Base-by-base conservation (phyloP, 2,329 filamentous ascomycete genomes). In the Fusarium nodosum region DNA sequence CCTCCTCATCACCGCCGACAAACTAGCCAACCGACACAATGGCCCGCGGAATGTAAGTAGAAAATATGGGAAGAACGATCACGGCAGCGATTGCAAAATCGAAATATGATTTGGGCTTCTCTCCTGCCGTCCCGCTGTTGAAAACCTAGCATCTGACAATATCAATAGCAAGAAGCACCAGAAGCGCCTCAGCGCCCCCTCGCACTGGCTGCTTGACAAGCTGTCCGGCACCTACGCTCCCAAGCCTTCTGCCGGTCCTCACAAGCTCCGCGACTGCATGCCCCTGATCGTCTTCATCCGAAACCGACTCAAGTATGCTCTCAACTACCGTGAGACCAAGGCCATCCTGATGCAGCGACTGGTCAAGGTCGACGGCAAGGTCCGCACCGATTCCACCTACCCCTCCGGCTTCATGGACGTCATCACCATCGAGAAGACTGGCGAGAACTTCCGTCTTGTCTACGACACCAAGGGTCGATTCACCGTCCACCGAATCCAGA, bases 381-480 rank as follows among this genome's bases (percentile, higher is more conserved):
- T 99, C 86, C 95, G 96, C 87, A 99, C 96, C 85, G 96, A 99
- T 86, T 87, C 89, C 79, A 99, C 94, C 86, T 99, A 93, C 91
- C 96, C 96, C 78, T 88, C 96, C 76, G 96, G 96, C 80, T 97
- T 97, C 91, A 98, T 98, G 96, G 96, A 99, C 83, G 96, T 99
- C 82, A 97, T 99, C 88, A 88, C 88, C 80, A 97, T 99, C 83
- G 96, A 99, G 86, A 99, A 99, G 93, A 99, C 96, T 67, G 94
- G 94, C 91, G 96, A 99, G 91, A 93, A 97, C 92, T 99, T 99
- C 93, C 95, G 96, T 78, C 93, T 99, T 78, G 88, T 99, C 90
- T 99, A 98, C 91, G 96, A 99, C 85, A 99, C 95, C 91, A 99
- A 99, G 92, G 96, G 96, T 79, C 95, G 96, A 83, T 99, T 98